phyloP scores from a whole-genome alignment of 495 filamentous ascomycete species.

The Neurospora sp. region DNA sequence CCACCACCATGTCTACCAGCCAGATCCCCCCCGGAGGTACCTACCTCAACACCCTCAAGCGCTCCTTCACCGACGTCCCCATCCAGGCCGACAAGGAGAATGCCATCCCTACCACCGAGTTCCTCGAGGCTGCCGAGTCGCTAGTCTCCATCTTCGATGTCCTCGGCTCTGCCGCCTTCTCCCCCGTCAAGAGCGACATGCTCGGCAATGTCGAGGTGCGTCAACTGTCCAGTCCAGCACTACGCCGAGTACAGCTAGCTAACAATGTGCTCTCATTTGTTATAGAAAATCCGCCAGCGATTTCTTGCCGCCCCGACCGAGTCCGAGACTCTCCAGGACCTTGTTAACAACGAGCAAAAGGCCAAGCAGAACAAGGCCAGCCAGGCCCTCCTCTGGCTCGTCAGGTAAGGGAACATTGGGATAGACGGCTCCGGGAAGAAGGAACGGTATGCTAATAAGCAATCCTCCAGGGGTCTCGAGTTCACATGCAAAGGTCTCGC shows the following conservation, averaged over 20 bases:
- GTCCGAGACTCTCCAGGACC: constrained; percentile 70
- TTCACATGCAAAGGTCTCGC: constrained; percentile 82
- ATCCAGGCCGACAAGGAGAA: constrained; percentile 60
- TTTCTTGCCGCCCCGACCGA: constrained; percentile 65
- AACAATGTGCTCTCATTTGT: neutral
- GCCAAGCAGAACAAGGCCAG: constrained; percentile 73
- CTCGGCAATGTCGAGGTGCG: constrained; percentile 81
- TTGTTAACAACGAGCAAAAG: constrained; percentile 78
- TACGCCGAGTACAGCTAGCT: neutral
- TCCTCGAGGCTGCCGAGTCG: constrained; percentile 83
- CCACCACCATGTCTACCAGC: constrained; percentile 26
- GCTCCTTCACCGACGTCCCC: constrained; percentile 72
- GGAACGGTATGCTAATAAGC: constrained; percentile 2
- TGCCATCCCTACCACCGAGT: constrained; percentile 73
- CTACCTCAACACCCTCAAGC: constrained; percentile 74
- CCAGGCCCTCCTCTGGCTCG: constrained; percentile 86
- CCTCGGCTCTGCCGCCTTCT: constrained; percentile 73
- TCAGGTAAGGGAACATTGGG: constrained; percentile 48
- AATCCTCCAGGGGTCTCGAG: constrained; percentile 62
- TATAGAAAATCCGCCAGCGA: constrained; percentile 82
- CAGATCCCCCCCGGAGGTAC: constrained; percentile 55
- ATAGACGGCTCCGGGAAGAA: neutral
- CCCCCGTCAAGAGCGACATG: constrained; percentile 82
- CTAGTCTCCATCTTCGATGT: constrained; percentile 80
- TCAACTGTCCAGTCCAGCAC: neutral